Conservation (phyloP, 2,329 filamentous ascomycete genomes). For the Aciculosporium take region DNA sequence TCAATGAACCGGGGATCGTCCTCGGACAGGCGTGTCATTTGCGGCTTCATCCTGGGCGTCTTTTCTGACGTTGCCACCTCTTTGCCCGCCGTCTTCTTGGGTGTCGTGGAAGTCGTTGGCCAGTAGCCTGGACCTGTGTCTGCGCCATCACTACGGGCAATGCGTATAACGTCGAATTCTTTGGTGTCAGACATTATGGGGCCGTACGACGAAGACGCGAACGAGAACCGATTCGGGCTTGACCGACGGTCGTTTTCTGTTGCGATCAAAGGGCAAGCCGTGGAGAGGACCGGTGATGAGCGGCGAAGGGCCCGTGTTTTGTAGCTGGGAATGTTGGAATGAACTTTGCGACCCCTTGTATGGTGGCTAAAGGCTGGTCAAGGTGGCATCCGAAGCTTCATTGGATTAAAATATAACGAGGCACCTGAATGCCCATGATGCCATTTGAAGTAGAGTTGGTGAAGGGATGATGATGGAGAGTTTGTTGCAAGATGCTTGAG, state of each 20-base stretch:
- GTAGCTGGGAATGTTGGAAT: too few relatives aligned
- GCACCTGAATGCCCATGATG: not conserved
- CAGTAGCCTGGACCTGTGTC: conserved; percentile 32
- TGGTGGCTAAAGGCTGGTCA: not conserved
- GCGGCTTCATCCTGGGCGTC: conserved; percentile 24
- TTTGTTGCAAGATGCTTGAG: not conserved
- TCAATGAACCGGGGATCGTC: conserved; percentile 30
- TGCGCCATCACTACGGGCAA: conserved; percentile 31
- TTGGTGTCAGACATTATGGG: conserved; percentile 22
- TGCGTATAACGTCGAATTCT: conserved; percentile 27
- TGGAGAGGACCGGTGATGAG: not conserved
- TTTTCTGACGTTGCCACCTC: conserved; percentile 20
- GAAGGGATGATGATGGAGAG: not conserved
- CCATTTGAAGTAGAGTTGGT: not conserved
- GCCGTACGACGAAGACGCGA: too few relatives aligned
- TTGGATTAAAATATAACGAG: not conserved
- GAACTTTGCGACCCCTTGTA: not conserved
- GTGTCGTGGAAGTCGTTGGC: conserved; percentile 18
- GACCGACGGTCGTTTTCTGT: not conserved
- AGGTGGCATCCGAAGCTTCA: not conserved
- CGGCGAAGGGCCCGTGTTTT: not conserved
- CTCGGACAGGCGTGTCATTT: conserved; percentile 28
- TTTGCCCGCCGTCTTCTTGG: conserved; percentile 23
- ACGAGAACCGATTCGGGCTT: not conserved
- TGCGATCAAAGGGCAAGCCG: not conserved